Conservation (phyloP, 805 yeast species). For the Wickerhamiella vanderwaltii region DNA sequence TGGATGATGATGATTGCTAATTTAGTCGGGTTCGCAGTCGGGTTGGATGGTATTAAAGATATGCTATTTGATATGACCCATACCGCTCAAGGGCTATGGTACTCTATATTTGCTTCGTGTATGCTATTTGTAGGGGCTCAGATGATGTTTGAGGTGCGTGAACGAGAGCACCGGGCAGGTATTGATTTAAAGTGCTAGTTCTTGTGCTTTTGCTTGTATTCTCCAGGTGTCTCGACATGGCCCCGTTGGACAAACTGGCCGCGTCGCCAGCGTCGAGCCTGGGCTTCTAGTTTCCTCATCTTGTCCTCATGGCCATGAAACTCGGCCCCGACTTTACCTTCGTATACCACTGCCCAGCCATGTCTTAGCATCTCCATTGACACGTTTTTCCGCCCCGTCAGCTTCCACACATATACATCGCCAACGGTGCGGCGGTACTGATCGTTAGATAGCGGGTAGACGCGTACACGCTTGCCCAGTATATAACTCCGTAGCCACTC, state of each 20-base stretch:
- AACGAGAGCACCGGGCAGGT: constrained; percentile 72
- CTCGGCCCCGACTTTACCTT: constrained; percentile 67
- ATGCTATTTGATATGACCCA: constrained; percentile 59
- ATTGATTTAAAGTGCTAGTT: constrained; percentile 56
- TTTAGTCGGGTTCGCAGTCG: constrained; percentile 87
- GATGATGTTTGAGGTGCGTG: constrained; percentile 88
- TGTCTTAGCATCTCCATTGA: constrained; percentile 74
- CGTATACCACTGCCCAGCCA: constrained; percentile 84
- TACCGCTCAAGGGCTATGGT: constrained; percentile 51
- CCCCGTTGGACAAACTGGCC: constrained; percentile 58
- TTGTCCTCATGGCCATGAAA: constrained; percentile 63
- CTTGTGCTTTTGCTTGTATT: constrained; percentile 39
- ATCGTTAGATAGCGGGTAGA: constrained; percentile 71
- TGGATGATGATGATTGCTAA: constrained; percentile 99
- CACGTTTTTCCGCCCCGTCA: constrained; percentile 64
- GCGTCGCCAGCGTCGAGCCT: constrained; percentile 41
- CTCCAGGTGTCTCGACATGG: constrained; percentile 59
- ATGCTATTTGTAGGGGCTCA: constrained; percentile 76
- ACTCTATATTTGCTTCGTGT: constrained; percentile 48
- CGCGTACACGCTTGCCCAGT: constrained; percentile 52
- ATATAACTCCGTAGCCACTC: constrained; percentile 59
- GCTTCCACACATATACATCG: constrained; percentile 47
- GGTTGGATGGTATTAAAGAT: constrained; percentile 66
- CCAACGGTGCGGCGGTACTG: constrained; percentile 86
- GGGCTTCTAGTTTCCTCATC: constrained; percentile 47